A percentile compares a stretch with the other conserved stretches of the same genome.
These are phyloP conservation scores for Chlamydomonas applanata DNA, from an alignment of 139 green algal species.

Conservation along the genomic window DNA sequence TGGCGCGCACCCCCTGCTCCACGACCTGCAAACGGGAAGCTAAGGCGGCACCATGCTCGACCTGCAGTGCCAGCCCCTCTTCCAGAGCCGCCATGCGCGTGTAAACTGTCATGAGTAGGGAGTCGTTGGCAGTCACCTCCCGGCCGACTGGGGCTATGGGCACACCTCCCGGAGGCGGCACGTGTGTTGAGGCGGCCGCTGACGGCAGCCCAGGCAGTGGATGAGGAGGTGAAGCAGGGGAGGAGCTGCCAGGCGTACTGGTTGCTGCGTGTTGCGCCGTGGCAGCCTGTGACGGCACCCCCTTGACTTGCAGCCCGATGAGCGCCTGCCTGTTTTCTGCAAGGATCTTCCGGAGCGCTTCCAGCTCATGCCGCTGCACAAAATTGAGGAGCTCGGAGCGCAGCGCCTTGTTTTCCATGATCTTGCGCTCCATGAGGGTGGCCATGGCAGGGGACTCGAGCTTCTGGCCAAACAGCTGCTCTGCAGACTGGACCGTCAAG, in stretches of 20 bases:
- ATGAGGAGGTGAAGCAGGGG: neutral
- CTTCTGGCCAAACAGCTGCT: conserved; percentile 7
- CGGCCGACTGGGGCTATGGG: no score
- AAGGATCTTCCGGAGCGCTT: conserved; percentile 11
- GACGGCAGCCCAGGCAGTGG: no score
- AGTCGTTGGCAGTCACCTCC: no score
- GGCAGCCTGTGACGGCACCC: no score
- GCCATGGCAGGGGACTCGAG: neutral
- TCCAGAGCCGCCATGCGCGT: conserved; percentile 5
- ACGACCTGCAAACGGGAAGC: neutral
- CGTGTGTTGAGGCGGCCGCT: no score
- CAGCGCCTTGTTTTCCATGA: no score
- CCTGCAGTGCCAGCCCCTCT: neutral
- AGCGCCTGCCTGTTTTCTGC: neutral
- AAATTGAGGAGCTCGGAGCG: neutral
- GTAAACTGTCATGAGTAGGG: conserved; percentile 10
- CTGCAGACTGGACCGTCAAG: conserved; percentile 6
- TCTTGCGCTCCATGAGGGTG: no score
- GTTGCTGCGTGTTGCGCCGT: neutral
- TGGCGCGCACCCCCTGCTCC: neutral
- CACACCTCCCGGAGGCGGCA: no score
- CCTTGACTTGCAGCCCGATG: conserved; percentile 5
- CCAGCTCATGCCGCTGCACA: conserved; percentile 20
- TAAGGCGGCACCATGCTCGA: neutral
- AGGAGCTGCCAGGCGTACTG: neutral